Base-by-base conservation (phyloP, 805 yeast species). In the Saccharomycopsis sp. region DNA sequence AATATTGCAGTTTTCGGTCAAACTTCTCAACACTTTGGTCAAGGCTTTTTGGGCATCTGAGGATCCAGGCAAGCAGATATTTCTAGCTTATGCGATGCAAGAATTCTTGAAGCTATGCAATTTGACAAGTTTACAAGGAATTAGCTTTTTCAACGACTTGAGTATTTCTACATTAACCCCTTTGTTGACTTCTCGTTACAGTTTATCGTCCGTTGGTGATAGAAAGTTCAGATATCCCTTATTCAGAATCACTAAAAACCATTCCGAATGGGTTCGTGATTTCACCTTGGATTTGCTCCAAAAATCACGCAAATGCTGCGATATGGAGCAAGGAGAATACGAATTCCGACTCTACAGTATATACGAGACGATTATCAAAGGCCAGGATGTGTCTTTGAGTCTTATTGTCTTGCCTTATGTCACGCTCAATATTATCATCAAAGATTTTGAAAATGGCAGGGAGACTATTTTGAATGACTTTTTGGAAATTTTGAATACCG, bases 21-120 rank as follows among this genome's bases (percentile, higher is more conserved):
- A 51, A 3, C 24, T 60, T 2, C 52, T 60, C 16, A 78, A 80
- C 56, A 76, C 82, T 59, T 75, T 94, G n/a, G 86, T 91, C 7
- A 90, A 89, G 37, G 82, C 90, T 1, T 91, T 91, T 70, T 85
- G 95, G 83, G 91, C 97, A 0, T 86, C 97, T 1, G 87, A 86
- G 37, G 91, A 91, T 66, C 97, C 98, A 0, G 80, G 82, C 21
- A 81, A 83, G 53, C 99, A 94, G 68, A 76, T 88, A 58, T 88
- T 86, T 66, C 77, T 91, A 40, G 97, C 97, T 0, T 87, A 81
- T 69, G 87, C 92, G 0, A 89, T 94, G 81, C 99, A 94, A 68
- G 94, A 90, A 62, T 84, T 85, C 53, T 71, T 94, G 54, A 83
- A 83, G 62, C 78, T 82, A 15, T 76, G 90, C 66, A 58, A 50